Conservation (phyloP, 1,139 yeast species). For the Pichia sp. region DNA sequence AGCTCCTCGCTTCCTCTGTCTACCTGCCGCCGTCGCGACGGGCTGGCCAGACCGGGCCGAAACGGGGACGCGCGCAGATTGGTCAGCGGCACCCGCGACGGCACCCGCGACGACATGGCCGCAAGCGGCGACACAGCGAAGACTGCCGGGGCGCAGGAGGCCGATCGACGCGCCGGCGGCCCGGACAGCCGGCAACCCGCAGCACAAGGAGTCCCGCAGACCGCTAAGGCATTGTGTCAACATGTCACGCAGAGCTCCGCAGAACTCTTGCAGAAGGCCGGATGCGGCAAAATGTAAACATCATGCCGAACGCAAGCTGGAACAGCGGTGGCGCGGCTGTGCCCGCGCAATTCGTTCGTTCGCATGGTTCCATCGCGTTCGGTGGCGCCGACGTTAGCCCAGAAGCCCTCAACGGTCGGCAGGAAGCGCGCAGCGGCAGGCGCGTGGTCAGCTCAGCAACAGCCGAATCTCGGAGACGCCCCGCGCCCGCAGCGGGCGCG, state of each 20-base stretch:
- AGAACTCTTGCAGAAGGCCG: background rate
- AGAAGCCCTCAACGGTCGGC: too few species aligned
- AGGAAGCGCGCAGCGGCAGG: too few species aligned
- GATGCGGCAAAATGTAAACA: background rate
- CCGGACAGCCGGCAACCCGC: background rate
- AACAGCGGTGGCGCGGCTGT: background rate
- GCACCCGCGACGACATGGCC: background rate
- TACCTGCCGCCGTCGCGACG: background rate
- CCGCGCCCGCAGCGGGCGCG: background rate
- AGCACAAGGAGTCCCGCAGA: background rate
- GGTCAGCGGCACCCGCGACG: background rate
- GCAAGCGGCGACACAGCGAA: background rate
- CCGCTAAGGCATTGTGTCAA: background rate
- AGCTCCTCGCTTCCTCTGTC: background rate
- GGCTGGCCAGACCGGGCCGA: background rate
- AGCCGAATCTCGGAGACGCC: background rate
- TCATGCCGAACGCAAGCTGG: background rate
- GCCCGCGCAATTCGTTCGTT: background rate
- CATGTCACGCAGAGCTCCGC: too few species aligned
- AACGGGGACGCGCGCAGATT: too few species aligned
- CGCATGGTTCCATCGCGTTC: too few species aligned
- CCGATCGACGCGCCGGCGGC: too few species aligned
- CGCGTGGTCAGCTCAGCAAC: too few species aligned
- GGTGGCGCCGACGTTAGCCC: too few species aligned
- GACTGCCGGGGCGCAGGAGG: too few species aligned